These are phyloP conservation scores for Diaporthe eres DNA, from an alignment of 2,329 filamentous ascomycete genomes.

Conservation along the genomic window DNA sequence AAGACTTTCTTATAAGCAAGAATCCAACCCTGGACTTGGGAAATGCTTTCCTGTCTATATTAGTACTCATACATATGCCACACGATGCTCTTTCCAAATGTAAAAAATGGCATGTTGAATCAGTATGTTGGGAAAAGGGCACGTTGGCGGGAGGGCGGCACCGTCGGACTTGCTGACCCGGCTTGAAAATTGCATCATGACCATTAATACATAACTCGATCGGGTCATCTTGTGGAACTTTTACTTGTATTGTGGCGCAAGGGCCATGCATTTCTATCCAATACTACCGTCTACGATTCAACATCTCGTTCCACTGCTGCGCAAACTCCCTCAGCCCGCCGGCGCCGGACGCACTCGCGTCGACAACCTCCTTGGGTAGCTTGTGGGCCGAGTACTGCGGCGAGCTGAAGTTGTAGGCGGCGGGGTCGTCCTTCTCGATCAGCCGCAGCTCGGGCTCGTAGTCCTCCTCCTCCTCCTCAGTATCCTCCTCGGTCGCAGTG, in stretches of 20 bases:
- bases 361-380: slow-evolving; percentile 91
- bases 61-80: too few relatives aligned
- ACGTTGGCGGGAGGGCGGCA: too few relatives aligned
- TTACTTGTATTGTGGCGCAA: neutral
- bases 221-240: too few relatives aligned
- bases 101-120: too few relatives aligned
- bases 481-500: slow-evolving; percentile 45
- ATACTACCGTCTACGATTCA: slow-evolving; percentile 43
- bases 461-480: slow-evolving; percentile 62
- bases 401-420: slow-evolving; percentile 87
- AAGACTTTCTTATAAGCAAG: too few relatives aligned
- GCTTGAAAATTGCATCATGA: too few relatives aligned
- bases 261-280: neutral
- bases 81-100: too few relatives aligned
- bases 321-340: slow-evolving; percentile 87
- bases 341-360: slow-evolving; percentile 76
- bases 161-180: too few relatives aligned
- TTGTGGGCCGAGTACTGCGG: slow-evolving; percentile 96
- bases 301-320: slow-evolving; percentile 77
- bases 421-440: slow-evolving; percentile 86
- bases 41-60: too few relatives aligned
- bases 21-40: too few relatives aligned
- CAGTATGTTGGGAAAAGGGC: too few relatives aligned
- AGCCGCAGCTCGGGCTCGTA: slow-evolving; percentile 85
- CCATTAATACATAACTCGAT: too few relatives aligned